A percentile compares a stretch with the other conserved stretches of the same genome.
Conservation (phyloP, 495 filamentous ascomycete species). For the Usnea hakonensis region DNA sequence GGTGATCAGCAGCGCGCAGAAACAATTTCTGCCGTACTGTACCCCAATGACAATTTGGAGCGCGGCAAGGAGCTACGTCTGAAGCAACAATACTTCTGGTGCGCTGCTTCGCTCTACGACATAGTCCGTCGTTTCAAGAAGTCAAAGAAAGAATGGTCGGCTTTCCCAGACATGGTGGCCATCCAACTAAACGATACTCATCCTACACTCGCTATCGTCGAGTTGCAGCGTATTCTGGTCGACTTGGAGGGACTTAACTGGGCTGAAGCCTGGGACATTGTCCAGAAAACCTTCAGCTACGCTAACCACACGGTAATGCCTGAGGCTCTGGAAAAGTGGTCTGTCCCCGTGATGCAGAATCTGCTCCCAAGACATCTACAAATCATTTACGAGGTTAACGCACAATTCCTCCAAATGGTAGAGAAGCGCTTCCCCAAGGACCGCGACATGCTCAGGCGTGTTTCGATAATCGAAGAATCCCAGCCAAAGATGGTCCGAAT, state of each 20-base stretch:
- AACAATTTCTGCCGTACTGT: conserved; percentile 95
- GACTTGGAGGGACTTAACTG: conserved; percentile 86
- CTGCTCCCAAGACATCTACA: conserved; percentile 91
- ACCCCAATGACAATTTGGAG: conserved; percentile 95
- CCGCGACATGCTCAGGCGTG: conserved; percentile 69
- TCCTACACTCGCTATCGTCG: conserved; percentile 90
- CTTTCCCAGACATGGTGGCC: conserved; percentile 90
- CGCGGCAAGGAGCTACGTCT: conserved; percentile 93
- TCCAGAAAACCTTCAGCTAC: conserved; percentile 76
- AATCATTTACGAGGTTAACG: conserved; percentile 98
- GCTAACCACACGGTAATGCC: conserved; percentile 98
- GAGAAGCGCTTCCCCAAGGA: conserved; percentile 87
- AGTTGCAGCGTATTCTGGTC: conserved; percentile 84
- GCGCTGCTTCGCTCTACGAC: conserved; percentile 89
- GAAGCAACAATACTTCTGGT: conserved; percentile 99
- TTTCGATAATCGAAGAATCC: conserved; percentile 95
- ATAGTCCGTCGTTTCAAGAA: conserved; percentile 98
- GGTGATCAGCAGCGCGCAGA: conserved; percentile 92
- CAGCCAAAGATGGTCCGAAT: conserved; percentile 98
- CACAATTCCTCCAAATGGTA: conserved; percentile 82
- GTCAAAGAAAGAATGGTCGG: conserved; percentile 78
- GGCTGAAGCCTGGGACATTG: conserved; percentile 87
- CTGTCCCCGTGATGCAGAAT: conserved; percentile 84
- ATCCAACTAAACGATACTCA: conserved; percentile 99
- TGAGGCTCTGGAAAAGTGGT: conserved; percentile 97